Percentiles rank a stretch among this genome's conserved stretches.
phyloP scores from a whole-genome alignment of 495 filamentous ascomycete genomes.

The Xylaria acuta region DNA sequence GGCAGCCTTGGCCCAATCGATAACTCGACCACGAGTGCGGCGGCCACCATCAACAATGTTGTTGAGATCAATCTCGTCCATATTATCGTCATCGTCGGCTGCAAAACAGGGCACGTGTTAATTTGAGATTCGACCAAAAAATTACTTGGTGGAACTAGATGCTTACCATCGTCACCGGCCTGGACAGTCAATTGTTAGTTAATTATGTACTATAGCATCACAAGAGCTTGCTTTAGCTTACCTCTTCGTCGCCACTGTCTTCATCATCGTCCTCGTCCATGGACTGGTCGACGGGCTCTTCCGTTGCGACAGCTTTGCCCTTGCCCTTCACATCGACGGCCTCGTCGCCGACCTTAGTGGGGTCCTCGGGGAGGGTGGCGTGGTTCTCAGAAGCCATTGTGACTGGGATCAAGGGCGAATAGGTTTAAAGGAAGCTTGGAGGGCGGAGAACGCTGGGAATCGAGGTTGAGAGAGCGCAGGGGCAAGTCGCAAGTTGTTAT shows the following conservation, averaged over 20 bases:
- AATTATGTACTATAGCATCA: background rate
- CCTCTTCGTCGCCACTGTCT: conserved; percentile 69
- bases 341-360: conserved; percentile 42
- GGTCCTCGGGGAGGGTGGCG: conserved; percentile 39
- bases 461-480: conserved; percentile 4
- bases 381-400: conserved; percentile 51
- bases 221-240: conserved; percentile 43
- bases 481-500: conserved; percentile 22
- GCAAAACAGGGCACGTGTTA: conserved; percentile 49
- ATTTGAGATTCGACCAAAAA: conserved; percentile 26
- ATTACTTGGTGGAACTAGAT: conserved; percentile 11
- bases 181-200: conserved; percentile 36
- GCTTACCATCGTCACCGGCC: conserved; percentile 54
- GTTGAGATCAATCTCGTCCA: conserved; percentile 85
- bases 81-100: conserved; percentile 78
- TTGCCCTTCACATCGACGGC: conserved; percentile 61
- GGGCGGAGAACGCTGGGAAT: background rate
- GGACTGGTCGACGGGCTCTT: conserved; percentile 61
- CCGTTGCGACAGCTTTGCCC: conserved; percentile 59
- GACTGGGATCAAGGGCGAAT: conserved; percentile 11
- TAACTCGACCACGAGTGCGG: conserved; percentile 84
- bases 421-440: background rate
- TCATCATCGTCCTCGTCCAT: conserved; percentile 74
- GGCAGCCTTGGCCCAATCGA: conserved; percentile 85
- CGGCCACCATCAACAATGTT: conserved; percentile 83